Percentiles rank a stretch among this genome's conserved stretches.
These are phyloP conservation scores for Colletotrichum phormii DNA, from an alignment of 2,329 filamentous ascomycete genomes.

Conservation along the genomic window DNA sequence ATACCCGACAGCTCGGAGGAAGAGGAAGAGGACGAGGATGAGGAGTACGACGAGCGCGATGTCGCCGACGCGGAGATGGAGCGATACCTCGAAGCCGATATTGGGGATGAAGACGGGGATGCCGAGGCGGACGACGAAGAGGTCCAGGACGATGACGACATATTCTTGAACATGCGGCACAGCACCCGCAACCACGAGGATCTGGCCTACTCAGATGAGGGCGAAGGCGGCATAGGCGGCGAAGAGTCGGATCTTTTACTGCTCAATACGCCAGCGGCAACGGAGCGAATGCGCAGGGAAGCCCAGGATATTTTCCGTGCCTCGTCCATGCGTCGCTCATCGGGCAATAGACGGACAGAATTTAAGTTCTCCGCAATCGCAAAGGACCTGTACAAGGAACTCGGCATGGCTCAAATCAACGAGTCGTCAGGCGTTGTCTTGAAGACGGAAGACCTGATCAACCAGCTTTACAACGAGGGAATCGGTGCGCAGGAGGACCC, in stretches of 20 bases:
- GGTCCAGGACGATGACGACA: slow-evolving; percentile 57
- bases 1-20: slow-evolving; percentile 47
- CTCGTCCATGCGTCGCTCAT: slow-evolving; percentile 59
- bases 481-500: slow-evolving; percentile 67
- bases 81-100: slow-evolving; percentile 49
- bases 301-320: slow-evolving; percentile 67
- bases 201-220: slow-evolving; percentile 40
- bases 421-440: slow-evolving; percentile 81
- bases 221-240: slow-evolving; percentile 33
- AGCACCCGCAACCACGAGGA: slow-evolving; percentile 45
- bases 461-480: slow-evolving; percentile 72
- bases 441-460: slow-evolving; percentile 78
- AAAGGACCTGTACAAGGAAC: slow-evolving; percentile 73
- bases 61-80: slow-evolving; percentile 50
- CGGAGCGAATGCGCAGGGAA: slow-evolving; percentile 63
- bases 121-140: slow-evolving; percentile 53
- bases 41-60: slow-evolving; percentile 46
- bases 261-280: slow-evolving; percentile 66
- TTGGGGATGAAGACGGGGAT: slow-evolving; percentile 47
- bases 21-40: slow-evolving; percentile 43
- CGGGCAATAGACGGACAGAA: slow-evolving; percentile 59
- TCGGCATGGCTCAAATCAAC: slow-evolving; percentile 68
- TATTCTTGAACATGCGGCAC: slow-evolving; percentile 61
- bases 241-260: slow-evolving; percentile 65
- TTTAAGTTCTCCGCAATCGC: slow-evolving; percentile 78